These are phyloP conservation scores for Boletus vermiculosoides DNA, from an alignment of 768 basidiomycete species.

Conservation along the genomic window DNA sequence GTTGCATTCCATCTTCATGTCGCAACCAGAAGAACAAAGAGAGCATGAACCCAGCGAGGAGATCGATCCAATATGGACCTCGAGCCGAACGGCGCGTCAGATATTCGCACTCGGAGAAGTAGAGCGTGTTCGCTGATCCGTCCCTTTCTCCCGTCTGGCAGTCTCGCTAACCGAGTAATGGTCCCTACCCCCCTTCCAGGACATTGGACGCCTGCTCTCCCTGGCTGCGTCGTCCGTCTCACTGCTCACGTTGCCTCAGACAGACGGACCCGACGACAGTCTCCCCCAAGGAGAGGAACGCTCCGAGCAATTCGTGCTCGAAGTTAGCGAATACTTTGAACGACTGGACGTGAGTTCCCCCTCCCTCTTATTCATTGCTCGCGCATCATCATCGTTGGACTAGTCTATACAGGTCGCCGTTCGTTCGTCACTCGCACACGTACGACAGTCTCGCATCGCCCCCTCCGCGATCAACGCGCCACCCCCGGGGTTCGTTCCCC, in stretches of 20 bases:
- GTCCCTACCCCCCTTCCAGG: conserved; percentile 42
- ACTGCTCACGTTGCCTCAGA: conserved; percentile 79
- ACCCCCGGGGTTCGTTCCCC: conserved; percentile 67
- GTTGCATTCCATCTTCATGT: conserved; percentile 12
- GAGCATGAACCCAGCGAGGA: conserved; percentile 32
- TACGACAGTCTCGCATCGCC: conserved; percentile 77
- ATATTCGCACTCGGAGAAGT: conserved; percentile 79
- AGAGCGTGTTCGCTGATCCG: conserved; percentile 55
- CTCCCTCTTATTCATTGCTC: neutral
- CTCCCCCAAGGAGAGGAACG: conserved; percentile 81
- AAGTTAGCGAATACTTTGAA: conserved; percentile 85
- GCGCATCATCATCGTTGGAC: neutral
- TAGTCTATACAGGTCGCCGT: conserved; percentile 76
- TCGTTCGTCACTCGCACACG: conserved; percentile 77
- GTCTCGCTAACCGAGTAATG: neutral
- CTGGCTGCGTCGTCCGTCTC: conserved; percentile 78
- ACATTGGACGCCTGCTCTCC: conserved; percentile 72
- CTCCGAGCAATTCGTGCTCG: conserved; percentile 80
- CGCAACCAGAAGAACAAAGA: conserved; percentile 18
- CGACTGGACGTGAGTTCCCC: conserved; percentile 64
- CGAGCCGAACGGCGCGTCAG: conserved; percentile 77
- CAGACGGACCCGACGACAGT: conserved; percentile 62
- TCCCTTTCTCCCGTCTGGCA: neutral
- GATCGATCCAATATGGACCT: conserved; percentile 78
- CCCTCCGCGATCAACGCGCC: conserved; percentile 88